Percentiles rank a stretch among this genome's conserved stretches.
Evolutionary conservation across 106 monocot genomes (phyloP).

Genomic region (Dactylorhiza incarnata): DNA sequence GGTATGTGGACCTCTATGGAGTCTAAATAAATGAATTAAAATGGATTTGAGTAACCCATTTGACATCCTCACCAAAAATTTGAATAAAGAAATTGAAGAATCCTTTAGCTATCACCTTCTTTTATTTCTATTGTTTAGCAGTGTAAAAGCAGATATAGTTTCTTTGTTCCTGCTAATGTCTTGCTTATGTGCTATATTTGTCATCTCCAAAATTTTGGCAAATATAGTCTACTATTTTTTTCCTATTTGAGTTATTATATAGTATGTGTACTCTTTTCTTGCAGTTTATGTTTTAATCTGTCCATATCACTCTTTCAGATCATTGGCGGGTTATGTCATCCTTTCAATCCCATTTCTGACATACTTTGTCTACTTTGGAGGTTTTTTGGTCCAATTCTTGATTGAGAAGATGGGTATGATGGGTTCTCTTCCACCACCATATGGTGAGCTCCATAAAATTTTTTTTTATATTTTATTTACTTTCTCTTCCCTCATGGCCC

Average conservation of each 20-base stretch:
- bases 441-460: constrained; percentile 45
- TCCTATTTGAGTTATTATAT: background rate
- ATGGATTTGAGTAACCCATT: too few species aligned
- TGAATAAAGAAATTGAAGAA: background rate
- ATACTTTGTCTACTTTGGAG: constrained; percentile 81
- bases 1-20: too few species aligned
- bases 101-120: background rate
- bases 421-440: constrained; percentile 92
- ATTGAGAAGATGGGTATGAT: constrained; percentile 99
- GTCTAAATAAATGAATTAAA: too few species aligned
- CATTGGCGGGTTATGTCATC: constrained; percentile 63
- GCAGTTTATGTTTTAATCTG: background rate
- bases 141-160: background rate
- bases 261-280: background rate
- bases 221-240: background rate
- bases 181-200: background rate
- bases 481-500: background rate
- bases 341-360: constrained; percentile 54
- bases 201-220: background rate
- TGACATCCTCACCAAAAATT: background rate
- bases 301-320: constrained; percentile 32
- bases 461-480: background rate
- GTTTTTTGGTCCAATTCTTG: constrained; percentile 76
- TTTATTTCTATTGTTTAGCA: background rate
- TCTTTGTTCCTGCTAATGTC: background rate